These are phyloP conservation scores for Pyrus pyrifolia DNA, from an alignment of 306 rosid genomes.

Conservation along the genomic window DNA sequence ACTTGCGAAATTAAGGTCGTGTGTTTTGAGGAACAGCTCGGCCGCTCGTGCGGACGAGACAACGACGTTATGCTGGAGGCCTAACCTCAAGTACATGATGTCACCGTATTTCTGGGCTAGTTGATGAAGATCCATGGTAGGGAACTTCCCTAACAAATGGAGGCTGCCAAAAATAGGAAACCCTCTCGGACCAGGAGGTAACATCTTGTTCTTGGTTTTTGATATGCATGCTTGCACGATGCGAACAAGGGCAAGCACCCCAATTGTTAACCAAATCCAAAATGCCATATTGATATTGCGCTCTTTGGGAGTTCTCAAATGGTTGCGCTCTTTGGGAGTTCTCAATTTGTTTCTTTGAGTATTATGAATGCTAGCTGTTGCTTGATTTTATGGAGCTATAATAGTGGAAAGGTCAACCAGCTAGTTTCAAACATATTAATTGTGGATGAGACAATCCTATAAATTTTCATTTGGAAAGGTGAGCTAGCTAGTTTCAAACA, in stretches of 20 bases:
- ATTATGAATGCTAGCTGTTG: no score
- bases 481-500: no score
- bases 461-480: no score
- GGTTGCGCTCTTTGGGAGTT: no score
- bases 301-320: no score
- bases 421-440: no score
- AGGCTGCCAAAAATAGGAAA: slow-evolving; percentile 36
- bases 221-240: background rate
- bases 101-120: slow-evolving; percentile 21
- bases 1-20: slow-evolving; percentile 32
- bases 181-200: slow-evolving; percentile 14
- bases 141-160: slow-evolving; percentile 39
- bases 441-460: no score
- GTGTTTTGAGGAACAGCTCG: slow-evolving; percentile 46
- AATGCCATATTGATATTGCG: background rate
- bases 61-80: slow-evolving; percentile 2
- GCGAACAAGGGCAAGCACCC: no score
- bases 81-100: slow-evolving; percentile 22
- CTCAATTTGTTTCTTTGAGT: no score
- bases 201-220: slow-evolving; percentile 2
- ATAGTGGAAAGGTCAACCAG: no score
- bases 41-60: slow-evolving; percentile 39
- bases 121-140: slow-evolving; percentile 12
- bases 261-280: no score
- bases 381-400: no score